These are phyloP conservation scores for Rehmannia glutinosa DNA, from an alignment of 257 asterid species.

Conservation along the genomic window DNA sequence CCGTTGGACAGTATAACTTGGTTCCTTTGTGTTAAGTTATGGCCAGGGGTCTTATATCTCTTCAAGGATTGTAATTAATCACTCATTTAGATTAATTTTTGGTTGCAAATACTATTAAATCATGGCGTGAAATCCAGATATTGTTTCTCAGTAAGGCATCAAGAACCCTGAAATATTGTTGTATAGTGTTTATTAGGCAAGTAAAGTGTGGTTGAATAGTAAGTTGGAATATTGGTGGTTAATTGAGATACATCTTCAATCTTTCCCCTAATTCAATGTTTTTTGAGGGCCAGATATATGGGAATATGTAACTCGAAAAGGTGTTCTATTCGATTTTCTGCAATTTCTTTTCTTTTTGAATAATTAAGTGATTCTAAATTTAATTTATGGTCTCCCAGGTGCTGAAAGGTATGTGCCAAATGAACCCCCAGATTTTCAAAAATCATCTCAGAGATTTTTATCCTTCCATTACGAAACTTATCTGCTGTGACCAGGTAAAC, in stretches of 20 bases:
- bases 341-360: neutral
- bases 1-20: too few relatives aligned
- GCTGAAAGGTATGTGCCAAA: conserved; percentile 71
- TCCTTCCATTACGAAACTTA: conserved; percentile 82
- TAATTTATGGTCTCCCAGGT: conserved; percentile 56
- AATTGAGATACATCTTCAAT: too few relatives aligned
- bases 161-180: neutral
- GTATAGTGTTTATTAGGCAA: neutral
- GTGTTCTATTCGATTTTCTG: neutral
- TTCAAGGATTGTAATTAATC: too few relatives aligned
- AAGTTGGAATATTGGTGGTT: too few relatives aligned
- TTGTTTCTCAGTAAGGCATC: neutral
- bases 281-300: neutral
- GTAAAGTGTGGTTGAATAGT: neutral
- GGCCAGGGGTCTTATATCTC: too few relatives aligned
- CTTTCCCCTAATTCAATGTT: neutral
- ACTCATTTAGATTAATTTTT: too few relatives aligned
- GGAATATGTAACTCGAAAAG: neutral
- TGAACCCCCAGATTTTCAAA: conserved; percentile 74
- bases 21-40: too few relatives aligned
- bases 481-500: conserved; percentile 93
- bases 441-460: conserved; percentile 81
- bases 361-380: neutral
- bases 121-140: neutral
- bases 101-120: neutral